A percentile compares a stretch with the other conserved stretches of the same genome.
phyloP scores from a whole-genome alignment of 164 flowering plant genomes.

The Berberis thunbergii region DNA sequence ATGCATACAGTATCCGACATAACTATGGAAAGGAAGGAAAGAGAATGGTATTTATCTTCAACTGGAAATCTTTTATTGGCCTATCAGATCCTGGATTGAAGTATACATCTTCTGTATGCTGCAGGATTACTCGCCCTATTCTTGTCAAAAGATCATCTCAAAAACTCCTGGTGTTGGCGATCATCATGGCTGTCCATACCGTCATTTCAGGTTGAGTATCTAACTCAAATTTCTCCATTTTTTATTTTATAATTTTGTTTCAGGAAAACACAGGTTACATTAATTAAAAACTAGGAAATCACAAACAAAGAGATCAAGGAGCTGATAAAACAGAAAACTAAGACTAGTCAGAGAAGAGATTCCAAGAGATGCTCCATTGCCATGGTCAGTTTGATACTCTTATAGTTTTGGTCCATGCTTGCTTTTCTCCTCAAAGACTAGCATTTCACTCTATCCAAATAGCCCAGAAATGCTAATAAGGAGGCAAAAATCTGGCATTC shows the following conservation, averaged over 20 bases:
- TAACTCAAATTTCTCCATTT: not conserved
- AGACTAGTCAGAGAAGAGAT: no score
- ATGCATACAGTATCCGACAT: constrained; percentile 85
- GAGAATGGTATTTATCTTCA: constrained; percentile 49
- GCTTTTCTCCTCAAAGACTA: no score
- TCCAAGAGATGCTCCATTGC: no score
- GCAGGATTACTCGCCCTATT: constrained; percentile 95
- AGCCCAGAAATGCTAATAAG: no score
- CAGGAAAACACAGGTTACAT: not conserved
- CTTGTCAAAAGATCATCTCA: constrained; percentile 82
- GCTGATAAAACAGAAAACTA: no score
- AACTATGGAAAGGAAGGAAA: constrained; percentile 96
- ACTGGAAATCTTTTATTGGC: not conserved
- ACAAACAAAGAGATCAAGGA: no score
- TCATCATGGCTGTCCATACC: constrained; percentile 98
- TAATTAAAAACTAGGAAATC: no score
- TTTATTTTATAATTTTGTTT: no score
- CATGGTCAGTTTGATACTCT: no score
- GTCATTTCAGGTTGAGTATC: constrained; percentile 75
- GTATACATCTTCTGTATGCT: constrained; percentile 8
- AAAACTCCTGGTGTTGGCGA: constrained; percentile 92
- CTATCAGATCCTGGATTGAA: not conserved
- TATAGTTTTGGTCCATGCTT: no score
- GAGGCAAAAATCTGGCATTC: no score
- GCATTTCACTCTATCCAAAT: no score